Conservation (phyloP, 257 asterid species). For the Primulina eburnea region DNA sequence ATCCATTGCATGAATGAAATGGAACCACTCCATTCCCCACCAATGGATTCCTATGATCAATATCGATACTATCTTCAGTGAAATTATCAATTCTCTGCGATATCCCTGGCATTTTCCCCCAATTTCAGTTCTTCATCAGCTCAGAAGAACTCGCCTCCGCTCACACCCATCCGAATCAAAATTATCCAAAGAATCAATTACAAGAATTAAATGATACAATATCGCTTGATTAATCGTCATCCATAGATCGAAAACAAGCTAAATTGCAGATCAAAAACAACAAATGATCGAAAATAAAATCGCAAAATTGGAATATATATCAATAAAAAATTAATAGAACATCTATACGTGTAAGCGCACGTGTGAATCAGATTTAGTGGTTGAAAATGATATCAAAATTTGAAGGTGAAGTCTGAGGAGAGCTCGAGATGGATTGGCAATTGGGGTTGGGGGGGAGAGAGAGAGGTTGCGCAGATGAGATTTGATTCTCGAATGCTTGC, state of each 20-base stretch:
- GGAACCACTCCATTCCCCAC: conserved; percentile 39
- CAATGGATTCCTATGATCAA: conserved; percentile 33
- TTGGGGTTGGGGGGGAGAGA: conserved; percentile 8
- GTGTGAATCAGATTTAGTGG: conserved; percentile 27
- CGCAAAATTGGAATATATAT: background rate
- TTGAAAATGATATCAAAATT: conserved; percentile 32
- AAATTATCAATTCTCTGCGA: conserved; percentile 47
- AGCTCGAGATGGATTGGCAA: conserved; percentile 43
- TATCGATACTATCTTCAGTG: conserved; percentile 28
- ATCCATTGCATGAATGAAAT: conserved; percentile 33
- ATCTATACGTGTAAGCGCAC: conserved; percentile 18
- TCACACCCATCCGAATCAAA: conserved; percentile 36
- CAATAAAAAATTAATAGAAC: too few relatives aligned
- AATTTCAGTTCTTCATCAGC: conserved; percentile 36
- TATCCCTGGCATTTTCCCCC: conserved; percentile 74
- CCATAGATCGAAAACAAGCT: conserved; percentile 36
- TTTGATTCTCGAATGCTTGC: conserved; percentile 22
- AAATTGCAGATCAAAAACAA: conserved; percentile 36
- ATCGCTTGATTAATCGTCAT: conserved; percentile 18
- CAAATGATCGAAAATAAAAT: conserved; percentile 17
- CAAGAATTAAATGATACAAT: conserved; percentile 11
- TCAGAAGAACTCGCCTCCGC: conserved; percentile 31
- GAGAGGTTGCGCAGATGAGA: conserved; percentile 42
- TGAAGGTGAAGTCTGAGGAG: conserved; percentile 35
- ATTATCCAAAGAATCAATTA: conserved; percentile 21